Base-by-base conservation (phyloP, 164 flowering plant genomes). In the Macadamia tetraphylla region DNA sequence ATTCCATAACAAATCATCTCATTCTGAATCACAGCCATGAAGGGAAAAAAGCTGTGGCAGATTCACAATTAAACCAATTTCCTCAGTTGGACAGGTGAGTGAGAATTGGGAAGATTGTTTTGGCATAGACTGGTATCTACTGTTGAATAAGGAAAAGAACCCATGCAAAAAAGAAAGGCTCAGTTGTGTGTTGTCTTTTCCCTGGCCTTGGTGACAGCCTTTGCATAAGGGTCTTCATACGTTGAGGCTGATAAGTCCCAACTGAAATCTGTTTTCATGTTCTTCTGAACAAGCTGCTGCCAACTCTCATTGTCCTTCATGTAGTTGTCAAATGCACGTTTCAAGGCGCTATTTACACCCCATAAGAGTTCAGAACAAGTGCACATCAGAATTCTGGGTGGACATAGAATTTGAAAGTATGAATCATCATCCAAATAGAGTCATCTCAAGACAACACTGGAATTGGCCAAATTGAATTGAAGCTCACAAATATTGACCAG, bases 231-330 rank as follows among this genome's bases (percentile, higher is more conserved):
- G 56, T 91, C 95, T 74, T 85, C 89, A 40, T 90, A 94, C 59
- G 84, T 84, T 35, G 84, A 58, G 4, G 97, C 88, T 59, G 98
- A 90, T 62, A 89, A 68, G 14, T 90, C 92, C 97, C 98, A 94
- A 68, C 97, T 87, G 75, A 92, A 90, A 73, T 94, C 97, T 58
- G 91, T 84, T 35, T 51, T 79, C 96, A 91, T 94, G 76, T 74
- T n/a, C n/a, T n/a, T n/a, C n/a, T n/a, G n/a, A n/a, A n/a, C n/a
- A n/a, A n/a, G n/a, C n/a, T n/a, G n/a, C 72, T 80, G 74, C 98
- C 98, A 94, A 56, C 72, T 73, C 65, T 82, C 87, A 61, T 67
- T 60, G 62, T 86, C 65, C 63, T 72, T 80, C 30, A 6, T 80
- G 72, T 82, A 88, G 82, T 70, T 84, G 74, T 73, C 74, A 74